Base-by-base conservation (phyloP, 2,329 filamentous ascomycete species). In the Penicillium fuscoglaucum region DNA sequence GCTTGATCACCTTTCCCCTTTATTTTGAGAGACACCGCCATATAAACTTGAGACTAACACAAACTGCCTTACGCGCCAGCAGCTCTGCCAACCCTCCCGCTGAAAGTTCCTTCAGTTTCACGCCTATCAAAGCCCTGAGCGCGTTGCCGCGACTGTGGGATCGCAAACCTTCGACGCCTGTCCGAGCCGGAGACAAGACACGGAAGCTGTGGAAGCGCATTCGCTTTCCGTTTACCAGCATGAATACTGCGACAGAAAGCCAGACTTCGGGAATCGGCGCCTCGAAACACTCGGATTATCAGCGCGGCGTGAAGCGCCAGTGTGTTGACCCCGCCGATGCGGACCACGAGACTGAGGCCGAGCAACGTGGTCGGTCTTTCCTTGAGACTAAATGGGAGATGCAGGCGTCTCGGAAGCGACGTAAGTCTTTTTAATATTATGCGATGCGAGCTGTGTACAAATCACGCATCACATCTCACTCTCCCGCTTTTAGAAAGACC, bases 171-270 rank as follows among this genome's bases (percentile, higher is more conserved):
- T 73, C 77, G 4, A 78, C 74, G 6, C 72, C 78, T 4, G 74
- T 76, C 49, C 61, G 71, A 39, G 64, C 72, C 15, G 74, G 76
- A 12, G 69, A 74, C 41, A 76, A 75, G 41, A 70, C 76, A 40
- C 76, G 75, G 49, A 80, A 78, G 56, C 69, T 80, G 55, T 80
- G 78, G 78, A 80, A 79, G 63, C 73, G 78, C 48, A 72, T 79
- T 58, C 70, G 70, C 29, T 66, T 70, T 7, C 73, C 72, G 4
- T 76, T 75, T 55, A 67, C 71, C 58, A 67, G 64, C 55, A 73
- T 74, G 70, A 70, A 68, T 55, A 64, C 60, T 19, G 61, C 52
- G 45, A 51, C 59, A 29, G 66, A 63, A 53, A 61, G 67, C 13
- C 65, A 69, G 8, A 65, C 68, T 35, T 65, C 69, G 4, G 74